These are phyloP conservation scores for Gastrolobium villosum DNA, from an alignment of 306 rosid species.

Conservation along the genomic window DNA sequence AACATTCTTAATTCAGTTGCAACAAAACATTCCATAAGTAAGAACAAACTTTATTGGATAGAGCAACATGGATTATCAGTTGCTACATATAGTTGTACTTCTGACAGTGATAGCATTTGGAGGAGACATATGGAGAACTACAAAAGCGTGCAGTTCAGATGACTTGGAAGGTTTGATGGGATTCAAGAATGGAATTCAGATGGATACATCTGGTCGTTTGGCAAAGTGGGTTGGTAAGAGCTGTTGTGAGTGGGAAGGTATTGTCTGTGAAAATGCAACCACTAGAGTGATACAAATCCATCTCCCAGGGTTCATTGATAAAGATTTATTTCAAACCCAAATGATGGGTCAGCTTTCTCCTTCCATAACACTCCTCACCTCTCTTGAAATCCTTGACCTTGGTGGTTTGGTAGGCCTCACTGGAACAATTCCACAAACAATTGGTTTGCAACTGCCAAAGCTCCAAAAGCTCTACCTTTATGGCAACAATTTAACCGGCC, in stretches of 20 bases:
- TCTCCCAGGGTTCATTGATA: slow-evolving; percentile 66
- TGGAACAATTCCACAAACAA: slow-evolving; percentile 63
- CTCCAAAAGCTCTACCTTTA: slow-evolving; percentile 65
- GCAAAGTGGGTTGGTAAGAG: slow-evolving; percentile 60
- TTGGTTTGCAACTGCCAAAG: slow-evolving; percentile 60
- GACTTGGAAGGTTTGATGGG: slow-evolving; percentile 69
- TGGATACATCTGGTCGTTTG: slow-evolving; percentile 69
- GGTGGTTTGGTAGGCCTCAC: slow-evolving; percentile 67
- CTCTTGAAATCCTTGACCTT: slow-evolving; percentile 70
- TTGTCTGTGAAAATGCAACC: slow-evolving; percentile 63
- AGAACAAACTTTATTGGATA: slow-evolving; percentile 3
- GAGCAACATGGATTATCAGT: slow-evolving; percentile 46
- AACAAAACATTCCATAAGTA: slow-evolving; percentile 30
- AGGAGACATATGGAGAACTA: slow-evolving; percentile 32
- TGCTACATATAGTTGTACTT: slow-evolving; percentile 46
- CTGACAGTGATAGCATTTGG: slow-evolving; percentile 47
- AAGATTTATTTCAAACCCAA: slow-evolving; percentile 56
- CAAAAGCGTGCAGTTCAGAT: slow-evolving; percentile 54
- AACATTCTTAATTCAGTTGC: slow-evolving; percentile 44
- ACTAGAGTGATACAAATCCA: slow-evolving; percentile 66
- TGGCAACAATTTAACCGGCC: slow-evolving; percentile 72
- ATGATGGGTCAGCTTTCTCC: slow-evolving; percentile 65
- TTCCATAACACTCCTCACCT: slow-evolving; percentile 64
- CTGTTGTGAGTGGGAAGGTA: slow-evolving; percentile 78
- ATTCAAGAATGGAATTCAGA: slow-evolving; percentile 67